Conservation (phyloP, 2,329 filamentous ascomycete genomes). For the Neonectria neomacrospora region DNA sequence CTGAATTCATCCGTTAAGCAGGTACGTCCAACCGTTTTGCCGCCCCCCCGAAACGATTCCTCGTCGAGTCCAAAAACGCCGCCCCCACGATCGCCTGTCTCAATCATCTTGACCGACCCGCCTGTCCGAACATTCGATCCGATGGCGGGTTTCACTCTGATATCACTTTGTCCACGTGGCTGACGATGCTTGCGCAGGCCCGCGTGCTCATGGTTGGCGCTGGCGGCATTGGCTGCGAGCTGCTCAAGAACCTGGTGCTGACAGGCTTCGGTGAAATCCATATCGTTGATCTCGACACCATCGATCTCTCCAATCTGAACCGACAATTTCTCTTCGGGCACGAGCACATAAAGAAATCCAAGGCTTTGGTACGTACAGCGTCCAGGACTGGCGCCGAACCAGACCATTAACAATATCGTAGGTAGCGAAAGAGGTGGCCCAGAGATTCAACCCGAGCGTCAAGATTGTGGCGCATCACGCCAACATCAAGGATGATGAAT, state of each 20-base stretch:
- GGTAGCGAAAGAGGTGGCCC: slow-evolving; percentile 93
- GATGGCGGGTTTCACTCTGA: not conserved
- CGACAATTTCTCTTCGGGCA: slow-evolving; percentile 96
- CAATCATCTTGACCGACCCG: slow-evolving; percentile 6
- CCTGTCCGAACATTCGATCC: slow-evolving; percentile 11
- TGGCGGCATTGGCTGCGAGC: slow-evolving; percentile 96
- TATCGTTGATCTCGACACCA: slow-evolving; percentile 96
- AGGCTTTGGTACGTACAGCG: slow-evolving; percentile 77
- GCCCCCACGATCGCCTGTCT: slow-evolving; percentile 1
- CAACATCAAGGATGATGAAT: slow-evolving; percentile 91
- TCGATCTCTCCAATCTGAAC: slow-evolving; percentile 97
- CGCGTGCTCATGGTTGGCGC: slow-evolving; percentile 94
- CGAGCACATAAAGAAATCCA: slow-evolving; percentile 98
- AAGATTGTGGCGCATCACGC: slow-evolving; percentile 90
- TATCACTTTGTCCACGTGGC: slow-evolving; percentile 14
- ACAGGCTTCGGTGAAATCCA: slow-evolving; percentile 93
- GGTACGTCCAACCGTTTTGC: slow-evolving; percentile 57
- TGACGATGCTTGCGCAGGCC: slow-evolving; percentile 63
- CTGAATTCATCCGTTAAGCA: slow-evolving; percentile 75
- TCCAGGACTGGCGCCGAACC: slow-evolving; percentile 14
- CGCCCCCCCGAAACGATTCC: slow-evolving; percentile 26
- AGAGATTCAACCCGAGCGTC: slow-evolving; percentile 88
- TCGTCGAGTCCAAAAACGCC: slow-evolving; percentile 18
- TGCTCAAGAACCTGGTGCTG: slow-evolving; percentile 95
- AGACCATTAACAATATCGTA: slow-evolving; percentile 51